Conservation (phyloP, 2,329 filamentous ascomycete species). For the Ophiocordyceps australis region DNA sequence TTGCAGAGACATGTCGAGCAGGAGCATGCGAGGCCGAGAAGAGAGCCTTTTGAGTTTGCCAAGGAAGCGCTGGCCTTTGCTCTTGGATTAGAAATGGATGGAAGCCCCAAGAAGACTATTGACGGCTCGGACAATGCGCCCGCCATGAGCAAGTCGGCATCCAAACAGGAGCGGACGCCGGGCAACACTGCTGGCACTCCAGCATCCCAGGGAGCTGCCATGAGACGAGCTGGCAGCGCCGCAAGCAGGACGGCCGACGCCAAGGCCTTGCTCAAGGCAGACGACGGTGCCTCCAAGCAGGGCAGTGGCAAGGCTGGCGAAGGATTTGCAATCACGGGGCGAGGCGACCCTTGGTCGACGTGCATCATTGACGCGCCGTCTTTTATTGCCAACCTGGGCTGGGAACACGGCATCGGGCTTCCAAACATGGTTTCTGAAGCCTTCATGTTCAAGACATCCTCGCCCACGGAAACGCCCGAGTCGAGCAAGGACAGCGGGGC, state of each 20-base stretch:
- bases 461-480: conserved; percentile 46
- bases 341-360: conserved; percentile 15
- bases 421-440: conserved; percentile 32
- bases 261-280: conserved; percentile 12
- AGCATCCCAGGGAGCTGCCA: conserved; percentile 30
- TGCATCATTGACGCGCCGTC: conserved; percentile 33
- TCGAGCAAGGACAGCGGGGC: conserved; percentile 40
- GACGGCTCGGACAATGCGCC: conserved; percentile 12
- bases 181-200: conserved; percentile 23
- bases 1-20: conserved; percentile 34
- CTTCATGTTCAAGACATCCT: conserved; percentile 35
- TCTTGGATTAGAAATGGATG: conserved; percentile 33
- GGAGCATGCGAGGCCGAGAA: conserved; percentile 36
- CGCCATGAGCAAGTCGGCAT: conserved; percentile 20
- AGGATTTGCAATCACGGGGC: conserved; percentile 3
- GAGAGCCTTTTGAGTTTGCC: conserved; percentile 35
- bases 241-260: conserved; percentile 20
- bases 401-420: conserved; percentile 11
- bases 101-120: conserved; percentile 17
- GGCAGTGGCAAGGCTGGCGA: conserved; percentile 11
- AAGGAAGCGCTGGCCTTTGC: conserved; percentile 27
- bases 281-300: conserved; percentile 9
- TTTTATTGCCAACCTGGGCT: conserved; percentile 14
- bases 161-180: conserved; percentile 30
- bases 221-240: conserved; percentile 30